These are phyloP conservation scores for Penicillium coprophilum DNA, from an alignment of 495 filamentous ascomycete species.

Conservation along the genomic window DNA sequence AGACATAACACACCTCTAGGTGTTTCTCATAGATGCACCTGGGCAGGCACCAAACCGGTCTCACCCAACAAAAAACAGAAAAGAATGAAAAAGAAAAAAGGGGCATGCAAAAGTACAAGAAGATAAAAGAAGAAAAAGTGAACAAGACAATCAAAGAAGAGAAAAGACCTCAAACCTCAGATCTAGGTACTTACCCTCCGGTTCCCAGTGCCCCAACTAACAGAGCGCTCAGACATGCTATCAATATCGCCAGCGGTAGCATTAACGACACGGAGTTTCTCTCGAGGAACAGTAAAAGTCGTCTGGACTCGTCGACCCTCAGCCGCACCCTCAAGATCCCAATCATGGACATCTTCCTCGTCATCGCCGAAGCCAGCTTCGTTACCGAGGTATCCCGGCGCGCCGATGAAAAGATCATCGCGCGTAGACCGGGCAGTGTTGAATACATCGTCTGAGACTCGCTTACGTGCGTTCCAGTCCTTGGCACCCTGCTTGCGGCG, in stretches of 20 bases:
- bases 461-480: slow-evolving; percentile 53
- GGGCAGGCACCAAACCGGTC: not conserved
- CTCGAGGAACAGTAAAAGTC: slow-evolving; percentile 89
- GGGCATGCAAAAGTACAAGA: slow-evolving; percentile 9
- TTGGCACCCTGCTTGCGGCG: slow-evolving; percentile 56
- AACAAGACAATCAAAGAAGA: not conserved
- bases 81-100: not conserved
- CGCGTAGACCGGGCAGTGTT: slow-evolving; percentile 22
- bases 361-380: slow-evolving; percentile 24
- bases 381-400: slow-evolving; percentile 31
- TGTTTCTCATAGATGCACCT: not conserved
- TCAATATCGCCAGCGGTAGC: slow-evolving; percentile 42
- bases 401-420: slow-evolving; percentile 34
- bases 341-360: slow-evolving; percentile 70
- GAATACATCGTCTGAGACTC: slow-evolving; percentile 26
- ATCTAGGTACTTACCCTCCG: slow-evolving; percentile 14
- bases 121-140: not conserved
- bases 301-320: slow-evolving; percentile 82
- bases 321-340: slow-evolving; percentile 85
- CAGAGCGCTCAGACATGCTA: slow-evolving; percentile 32
- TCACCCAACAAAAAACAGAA: not conserved
- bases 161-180: not conserved
- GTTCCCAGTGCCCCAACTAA: slow-evolving; percentile 28
- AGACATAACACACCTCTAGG: not conserved
- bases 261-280: slow-evolving; percentile 85